Evolutionary conservation across 108 stramenopile genomes (phyloP).

Genomic region (Schizochytrium sp.): DNA sequence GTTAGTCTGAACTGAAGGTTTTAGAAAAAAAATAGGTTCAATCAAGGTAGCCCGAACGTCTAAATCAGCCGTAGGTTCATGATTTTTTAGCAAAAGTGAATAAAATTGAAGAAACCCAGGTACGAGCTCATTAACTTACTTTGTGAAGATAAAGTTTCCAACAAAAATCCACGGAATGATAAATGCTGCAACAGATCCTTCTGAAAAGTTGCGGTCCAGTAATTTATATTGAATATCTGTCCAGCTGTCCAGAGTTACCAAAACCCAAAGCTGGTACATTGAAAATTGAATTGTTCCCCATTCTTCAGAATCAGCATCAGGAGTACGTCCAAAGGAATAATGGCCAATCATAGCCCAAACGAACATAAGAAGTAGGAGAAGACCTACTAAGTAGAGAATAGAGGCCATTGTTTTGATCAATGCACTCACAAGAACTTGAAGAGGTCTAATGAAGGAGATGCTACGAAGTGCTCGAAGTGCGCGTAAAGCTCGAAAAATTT

Average conservation of each 20-base stretch:
- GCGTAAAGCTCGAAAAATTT: conserved; percentile 24
- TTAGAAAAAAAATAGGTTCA: no score
- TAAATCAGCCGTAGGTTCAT: no score
- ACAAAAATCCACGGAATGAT: conserved; percentile 58
- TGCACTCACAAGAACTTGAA: conserved; percentile 53
- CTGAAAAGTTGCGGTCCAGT: not conserved
- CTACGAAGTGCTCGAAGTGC: conserved; percentile 43
- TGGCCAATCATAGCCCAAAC: conserved; percentile 60
- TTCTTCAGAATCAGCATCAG: conserved; percentile 4
- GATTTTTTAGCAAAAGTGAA: no score
- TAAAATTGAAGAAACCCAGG: no score
- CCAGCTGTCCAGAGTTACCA: conserved; percentile 60
- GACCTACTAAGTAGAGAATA: conserved; percentile 22
- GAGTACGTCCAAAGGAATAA: conserved; percentile 20
- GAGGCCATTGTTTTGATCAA: conserved; percentile 54
- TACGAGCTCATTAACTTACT: not conserved
- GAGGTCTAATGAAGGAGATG: conserved; percentile 58
- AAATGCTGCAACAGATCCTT: not conserved
- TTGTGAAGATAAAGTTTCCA: conserved; percentile 58
- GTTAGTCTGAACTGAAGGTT: no score
- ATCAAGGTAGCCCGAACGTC: no score
- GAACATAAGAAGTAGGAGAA: conserved; percentile 28
- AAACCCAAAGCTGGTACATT: conserved; percentile 55
- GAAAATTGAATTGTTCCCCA: conserved; percentile 57
- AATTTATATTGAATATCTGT: conserved; percentile 51